These are phyloP conservation scores for Juglanconis juglandina DNA, from an alignment of 2,329 filamentous ascomycete species.

Conservation along the genomic window DNA sequence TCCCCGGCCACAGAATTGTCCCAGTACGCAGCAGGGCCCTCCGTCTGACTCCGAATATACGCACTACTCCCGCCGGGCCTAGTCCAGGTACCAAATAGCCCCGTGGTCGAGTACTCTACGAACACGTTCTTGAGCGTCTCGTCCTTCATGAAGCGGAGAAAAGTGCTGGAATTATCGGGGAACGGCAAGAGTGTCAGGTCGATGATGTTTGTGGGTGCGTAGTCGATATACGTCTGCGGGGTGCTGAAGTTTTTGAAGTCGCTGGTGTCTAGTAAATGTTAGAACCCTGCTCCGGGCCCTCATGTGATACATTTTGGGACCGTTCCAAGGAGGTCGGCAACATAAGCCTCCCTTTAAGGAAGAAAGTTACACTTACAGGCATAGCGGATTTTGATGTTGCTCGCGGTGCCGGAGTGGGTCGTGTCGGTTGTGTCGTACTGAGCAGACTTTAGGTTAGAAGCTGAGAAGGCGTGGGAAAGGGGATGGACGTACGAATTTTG, in stretches of 20 bases:
- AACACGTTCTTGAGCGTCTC: slow-evolving; percentile 51
- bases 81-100: slow-evolving; percentile 51
- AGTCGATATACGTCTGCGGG: slow-evolving; percentile 49
- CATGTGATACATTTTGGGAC: too few relatives aligned
- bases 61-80: slow-evolving; percentile 41
- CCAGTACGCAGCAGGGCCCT: slow-evolving; percentile 42
- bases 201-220: slow-evolving; percentile 45
- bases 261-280: slow-evolving; percentile 30
- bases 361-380: slow-evolving; percentile 32
- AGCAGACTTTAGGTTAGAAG: neutral
- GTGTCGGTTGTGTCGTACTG: slow-evolving; percentile 46
- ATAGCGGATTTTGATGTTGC: slow-evolving; percentile 47
- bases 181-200: slow-evolving; percentile 55
- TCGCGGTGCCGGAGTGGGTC: slow-evolving; percentile 44
- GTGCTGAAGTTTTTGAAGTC: slow-evolving; percentile 52
- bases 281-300: too few relatives aligned
- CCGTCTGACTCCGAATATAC: slow-evolving; percentile 40
- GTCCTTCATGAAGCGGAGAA: slow-evolving; percentile 54
- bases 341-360: too few relatives aligned
- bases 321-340: too few relatives aligned
- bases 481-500: slow-evolving; percentile 37
- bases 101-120: slow-evolving; percentile 43
- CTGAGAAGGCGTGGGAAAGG: neutral
- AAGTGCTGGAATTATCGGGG: slow-evolving; percentile 33
- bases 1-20: slow-evolving; percentile 38